Evolutionary conservation across 1,284 basidiomycete genomes (phyloP), one percentile per base, ranked within the genome.

Genomic region (Hymenochaete sp.): DNA sequence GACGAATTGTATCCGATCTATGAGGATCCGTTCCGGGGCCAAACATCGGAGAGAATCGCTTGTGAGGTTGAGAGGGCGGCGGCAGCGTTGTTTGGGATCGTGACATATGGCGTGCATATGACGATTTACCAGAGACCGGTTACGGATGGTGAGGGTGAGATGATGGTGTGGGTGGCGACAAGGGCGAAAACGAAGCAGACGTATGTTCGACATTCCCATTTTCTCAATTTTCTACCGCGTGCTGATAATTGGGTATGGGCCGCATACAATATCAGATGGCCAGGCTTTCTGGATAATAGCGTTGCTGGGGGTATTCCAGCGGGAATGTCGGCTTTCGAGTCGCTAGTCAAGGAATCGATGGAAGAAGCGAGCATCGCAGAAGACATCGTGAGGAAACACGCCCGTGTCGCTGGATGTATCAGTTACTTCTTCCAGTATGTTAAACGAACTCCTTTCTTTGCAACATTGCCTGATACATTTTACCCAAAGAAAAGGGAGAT

Each of bases 1-100:
- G 67, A 75, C 45, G 92, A 97, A 67, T 62, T 78, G 58, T 96
- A 93, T 61, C 73, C 86, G 21, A 72, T 95, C 41, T 93, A 91
- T 62, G 73, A 67, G 5, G 73, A 84, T 44, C 81, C 85, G 1
- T 81, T 89, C 56, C 72, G 74, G 2, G 54, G 57, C 25, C 21
- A 16, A n/a, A n/a, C 56, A 25, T 50, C 54, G 47, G 42, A 56
- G 57, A 91, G 91, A 59, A 81, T 77, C 47, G 85, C 77, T 3
- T 96, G 97, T 60, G 76, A 81, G 57, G 75, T 98, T 69, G 95
- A 98, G 62, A 77, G 95, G 42, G 73, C 89, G 1, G 91, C 90
- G 0, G 89, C 86, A 56, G 77, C 86, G 1, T 64, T 98, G 29
- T 97, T 97, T 56, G 93, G 95, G 1, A 64, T 95, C 7, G 75